A percentile compares a stretch with the other conserved stretches of the same genome.
These are phyloP conservation scores for Leccinum fibrillosum DNA, from an alignment of 768 basidiomycete genomes.

Conservation along the genomic window DNA sequence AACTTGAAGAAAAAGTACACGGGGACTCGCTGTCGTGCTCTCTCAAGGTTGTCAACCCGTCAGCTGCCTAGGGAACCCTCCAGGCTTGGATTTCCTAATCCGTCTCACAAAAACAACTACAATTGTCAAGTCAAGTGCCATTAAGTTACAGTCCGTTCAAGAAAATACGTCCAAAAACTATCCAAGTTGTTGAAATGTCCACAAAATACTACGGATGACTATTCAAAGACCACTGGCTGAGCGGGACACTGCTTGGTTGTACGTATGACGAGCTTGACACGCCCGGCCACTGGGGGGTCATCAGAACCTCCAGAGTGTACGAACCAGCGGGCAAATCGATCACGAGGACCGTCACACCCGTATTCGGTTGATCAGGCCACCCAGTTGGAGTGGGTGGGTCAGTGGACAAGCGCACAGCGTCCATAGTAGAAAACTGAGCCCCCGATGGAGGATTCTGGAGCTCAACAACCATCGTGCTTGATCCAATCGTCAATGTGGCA, in stretches of 20 bases:
- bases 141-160: constrained; percentile 2
- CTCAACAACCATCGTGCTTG: constrained; percentile 59
- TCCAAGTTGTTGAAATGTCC: constrained; percentile 1
- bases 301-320: constrained; percentile 78
- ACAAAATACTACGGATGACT: constrained; percentile 52
- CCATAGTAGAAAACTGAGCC: constrained; percentile 55
- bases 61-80: constrained; percentile 14
- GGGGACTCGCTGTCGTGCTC: neutral
- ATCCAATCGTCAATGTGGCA: constrained; percentile 73
- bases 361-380: constrained; percentile 68
- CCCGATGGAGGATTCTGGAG: constrained; percentile 67
- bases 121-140: neutral
- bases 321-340: constrained; percentile 65
- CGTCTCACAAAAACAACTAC: neutral
- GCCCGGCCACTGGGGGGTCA: constrained; percentile 90
- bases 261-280: constrained; percentile 58
- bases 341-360: constrained; percentile 73
- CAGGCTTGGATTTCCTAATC: constrained; percentile 10
- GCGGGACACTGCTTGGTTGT: constrained; percentile 65
- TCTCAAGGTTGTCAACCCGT: constrained; percentile 16
- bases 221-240: constrained; percentile 73
- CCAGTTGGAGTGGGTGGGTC: constrained; percentile 65
- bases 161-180: neutral
- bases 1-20: constrained; percentile 10
- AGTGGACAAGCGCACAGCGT: constrained; percentile 51